phyloP scores from a whole-genome alignment of 352 stramenopile genomes.

The Phytophthora tentaculata region DNA sequence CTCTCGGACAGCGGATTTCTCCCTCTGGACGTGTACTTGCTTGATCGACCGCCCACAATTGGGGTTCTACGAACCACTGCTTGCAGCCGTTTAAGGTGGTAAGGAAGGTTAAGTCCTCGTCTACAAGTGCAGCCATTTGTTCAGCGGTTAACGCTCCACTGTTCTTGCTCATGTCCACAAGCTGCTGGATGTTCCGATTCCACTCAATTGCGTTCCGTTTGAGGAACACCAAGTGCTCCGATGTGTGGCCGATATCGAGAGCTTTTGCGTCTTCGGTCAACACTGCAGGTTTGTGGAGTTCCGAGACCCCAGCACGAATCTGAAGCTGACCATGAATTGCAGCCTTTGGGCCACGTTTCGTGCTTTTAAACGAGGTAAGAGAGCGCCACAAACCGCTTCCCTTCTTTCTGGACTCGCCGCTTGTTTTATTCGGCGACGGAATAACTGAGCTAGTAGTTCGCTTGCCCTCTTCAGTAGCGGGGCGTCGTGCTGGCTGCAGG shows the following conservation, averaged over 20 bases:
- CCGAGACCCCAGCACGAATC: constrained; percentile 11
- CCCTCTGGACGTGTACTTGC: constrained; percentile 28
- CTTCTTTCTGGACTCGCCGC: constrained; percentile 30
- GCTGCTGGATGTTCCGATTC: constrained; percentile 39
- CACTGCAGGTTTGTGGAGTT: constrained; percentile 23
- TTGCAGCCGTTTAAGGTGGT: constrained; percentile 34
- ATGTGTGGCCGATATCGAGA: constrained; percentile 8
- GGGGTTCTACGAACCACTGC: constrained; percentile 61
- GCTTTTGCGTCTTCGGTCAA: neutral
- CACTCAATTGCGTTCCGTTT: constrained; percentile 47
- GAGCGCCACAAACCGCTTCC: constrained; percentile 46
- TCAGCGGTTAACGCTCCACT: constrained; percentile 22
- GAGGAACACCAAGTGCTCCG: constrained; percentile 32
- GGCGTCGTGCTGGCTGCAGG: constrained; percentile 14
- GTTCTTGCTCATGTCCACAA: constrained; percentile 20
- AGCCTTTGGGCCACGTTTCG: constrained; percentile 40
- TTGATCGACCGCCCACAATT: constrained; percentile 49
- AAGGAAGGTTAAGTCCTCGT: constrained; percentile 43
- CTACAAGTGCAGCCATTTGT: constrained; percentile 39
- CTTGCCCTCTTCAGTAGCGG: constrained; percentile 16
- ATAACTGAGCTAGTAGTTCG: constrained; percentile 11
- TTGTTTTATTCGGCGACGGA: constrained; percentile 14
- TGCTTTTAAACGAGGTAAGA: constrained; percentile 41
- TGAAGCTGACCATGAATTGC: constrained; percentile 22
- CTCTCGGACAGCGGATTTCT: constrained; percentile 50